Percentiles rank a stretch among this genome's conserved stretches.
Conservation (phyloP, 1,284 basidiomycete species). For the Rhodotorula sp. region DNA sequence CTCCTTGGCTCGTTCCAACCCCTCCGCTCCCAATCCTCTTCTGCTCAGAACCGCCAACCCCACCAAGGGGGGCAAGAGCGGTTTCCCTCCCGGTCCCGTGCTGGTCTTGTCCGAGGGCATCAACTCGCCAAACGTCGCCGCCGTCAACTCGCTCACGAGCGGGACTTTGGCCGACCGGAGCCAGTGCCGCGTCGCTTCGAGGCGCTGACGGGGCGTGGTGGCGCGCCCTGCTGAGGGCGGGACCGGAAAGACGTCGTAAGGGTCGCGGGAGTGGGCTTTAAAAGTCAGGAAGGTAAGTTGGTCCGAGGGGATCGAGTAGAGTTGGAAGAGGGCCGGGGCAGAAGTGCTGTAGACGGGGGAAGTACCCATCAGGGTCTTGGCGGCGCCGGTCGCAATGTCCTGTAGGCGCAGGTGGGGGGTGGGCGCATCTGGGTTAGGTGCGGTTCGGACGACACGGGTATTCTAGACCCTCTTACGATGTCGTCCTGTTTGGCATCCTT, state of each 20-base stretch:
- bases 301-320: constrained; percentile 52
- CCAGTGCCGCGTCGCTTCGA: constrained; percentile 54
- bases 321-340: constrained; percentile 41
- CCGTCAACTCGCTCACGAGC: constrained; percentile 65
- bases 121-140: constrained; percentile 71
- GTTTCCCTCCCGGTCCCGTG: constrained; percentile 8
- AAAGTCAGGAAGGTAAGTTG: constrained; percentile 67
- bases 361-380: constrained; percentile 64
- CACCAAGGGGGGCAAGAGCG: constrained; percentile 63
- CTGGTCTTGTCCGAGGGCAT: constrained; percentile 65
- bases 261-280: constrained; percentile 59
- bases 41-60: constrained; percentile 61
- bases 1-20: constrained; percentile 50
- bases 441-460: too few species aligned
- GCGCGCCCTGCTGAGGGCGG: constrained; percentile 1
- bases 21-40: constrained; percentile 44
- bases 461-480: too few species aligned
- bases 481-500: constrained; percentile 42
- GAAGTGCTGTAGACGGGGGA: constrained; percentile 64
- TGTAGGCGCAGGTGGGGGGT: too few species aligned
- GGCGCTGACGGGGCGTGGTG: constrained; percentile 16
- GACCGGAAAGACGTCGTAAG: neutral
- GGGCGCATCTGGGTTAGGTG: too few species aligned
- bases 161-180: constrained; percentile 68
- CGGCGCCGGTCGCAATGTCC: constrained; percentile 44